These are phyloP conservation scores for Fraxinus albicans DNA, from an alignment of 305 asterid genomes.

Conservation along the genomic window DNA sequence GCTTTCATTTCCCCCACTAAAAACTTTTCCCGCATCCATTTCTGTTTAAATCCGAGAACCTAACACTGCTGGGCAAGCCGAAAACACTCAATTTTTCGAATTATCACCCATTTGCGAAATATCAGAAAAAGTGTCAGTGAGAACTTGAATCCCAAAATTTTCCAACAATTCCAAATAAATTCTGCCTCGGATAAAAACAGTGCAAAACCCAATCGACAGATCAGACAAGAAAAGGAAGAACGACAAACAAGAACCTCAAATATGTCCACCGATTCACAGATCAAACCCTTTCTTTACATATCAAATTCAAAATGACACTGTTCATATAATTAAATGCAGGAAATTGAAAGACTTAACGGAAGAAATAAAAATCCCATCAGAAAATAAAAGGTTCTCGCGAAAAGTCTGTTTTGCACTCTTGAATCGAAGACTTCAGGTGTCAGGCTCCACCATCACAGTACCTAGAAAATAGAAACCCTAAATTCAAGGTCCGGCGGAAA, in stretches of 20 bases:
- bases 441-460: constrained; percentile 21
- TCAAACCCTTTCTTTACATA: constrained; percentile 24
- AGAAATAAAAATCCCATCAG: constrained; percentile 13
- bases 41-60: constrained; percentile 9
- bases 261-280: constrained; percentile 27
- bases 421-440: constrained; percentile 17
- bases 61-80: constrained; percentile 2
- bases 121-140: constrained; percentile 1
- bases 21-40: constrained; percentile 40
- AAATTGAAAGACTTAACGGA: not conserved
- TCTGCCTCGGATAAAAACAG: constrained; percentile 7
- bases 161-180: constrained; percentile 14
- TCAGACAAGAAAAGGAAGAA: not conserved
- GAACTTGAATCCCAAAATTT: constrained; percentile 1
- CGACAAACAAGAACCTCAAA: constrained; percentile 1
- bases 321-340: constrained; percentile 9
- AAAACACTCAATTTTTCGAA: constrained; percentile 32
- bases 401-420: constrained; percentile 15
- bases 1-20: constrained; percentile 33
- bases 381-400: constrained; percentile 5
- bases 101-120: constrained; percentile 31
- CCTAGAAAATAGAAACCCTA: constrained; percentile 8
- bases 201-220: not conserved
- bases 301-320: not conserved
- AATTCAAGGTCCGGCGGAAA: constrained; percentile 27